Base-by-base conservation (phyloP, 192 early-diverging fungal species). In the Coemansia asiatica region DNA sequence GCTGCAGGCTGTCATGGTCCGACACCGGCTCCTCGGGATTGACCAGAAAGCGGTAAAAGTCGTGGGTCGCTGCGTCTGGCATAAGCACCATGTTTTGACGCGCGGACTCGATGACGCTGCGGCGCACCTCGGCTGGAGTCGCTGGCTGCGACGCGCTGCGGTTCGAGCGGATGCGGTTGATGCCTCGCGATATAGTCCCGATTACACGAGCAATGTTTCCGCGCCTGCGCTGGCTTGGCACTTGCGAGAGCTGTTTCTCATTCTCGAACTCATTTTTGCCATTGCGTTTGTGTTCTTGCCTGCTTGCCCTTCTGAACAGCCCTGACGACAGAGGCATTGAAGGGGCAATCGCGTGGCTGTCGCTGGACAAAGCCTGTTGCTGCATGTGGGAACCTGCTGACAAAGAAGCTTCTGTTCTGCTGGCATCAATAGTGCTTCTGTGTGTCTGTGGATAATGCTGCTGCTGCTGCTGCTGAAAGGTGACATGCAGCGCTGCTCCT, bases 61-160 rank as follows among this genome's bases (percentile, higher is more conserved):
- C 69, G 49, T 72, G 64, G 0, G 61, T 72, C 6, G 56, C 50
- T 7, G 56, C 69, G 38, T 47, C 61, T 22, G 72, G 78, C 15
- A 66, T 46, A 3, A 63, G 28, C 21, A 72, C 26, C 69, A 75
- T 71, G 60, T 75, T 72, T 10, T 68, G 72, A 9, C 67, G 63
- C 5, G 66, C 69, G 18, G 78, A 75, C 25, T 71, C 69, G 6
- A 72, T 29, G 22, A 81, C 75, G 55, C 78, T 75, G 27, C 59
- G 72, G 12, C 66, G 69, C 53, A 75, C 65, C 56, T 81, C 78
- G 5, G 69, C 69, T 1, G 69, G 69, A 31, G 78, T 81, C 13
- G 78, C 78, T 7, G 78, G 78, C 69, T 81, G 78, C 44, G 78
- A 81, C 4, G 78, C 61, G 50, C 78, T 81, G 69, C 78, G 65